phyloP scores from a whole-genome alignment of 192 early-diverging fungal genomes.

The Fimicolochytrium jonesii region DNA sequence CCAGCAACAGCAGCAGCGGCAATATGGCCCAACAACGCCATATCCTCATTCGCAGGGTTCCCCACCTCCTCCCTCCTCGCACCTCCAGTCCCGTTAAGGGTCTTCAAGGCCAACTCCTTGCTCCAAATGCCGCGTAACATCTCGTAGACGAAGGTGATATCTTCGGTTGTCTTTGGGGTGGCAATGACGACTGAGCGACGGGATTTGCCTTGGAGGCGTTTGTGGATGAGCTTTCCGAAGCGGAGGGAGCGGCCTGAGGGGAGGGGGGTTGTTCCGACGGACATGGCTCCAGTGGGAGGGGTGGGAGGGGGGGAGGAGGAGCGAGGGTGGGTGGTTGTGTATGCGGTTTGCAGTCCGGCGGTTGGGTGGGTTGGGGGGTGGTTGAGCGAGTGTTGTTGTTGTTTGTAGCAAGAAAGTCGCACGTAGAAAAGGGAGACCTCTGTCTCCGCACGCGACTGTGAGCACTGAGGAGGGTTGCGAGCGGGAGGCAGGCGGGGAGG shows the following conservation, averaged over 20 bases:
- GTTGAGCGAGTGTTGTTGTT: no score
- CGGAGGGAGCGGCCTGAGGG: constrained; percentile 16
- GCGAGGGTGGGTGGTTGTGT: no score
- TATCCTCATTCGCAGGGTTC: constrained; percentile 18
- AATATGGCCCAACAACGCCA: constrained; percentile 28
- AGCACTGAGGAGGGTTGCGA: no score
- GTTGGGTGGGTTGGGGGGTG: no score
- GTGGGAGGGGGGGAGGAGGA: no score
- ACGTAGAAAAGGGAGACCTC: no score
- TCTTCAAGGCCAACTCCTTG: neutral
- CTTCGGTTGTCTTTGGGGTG: constrained; percentile 6
- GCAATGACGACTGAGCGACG: constrained; percentile 23
- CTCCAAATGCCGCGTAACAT: neutral
- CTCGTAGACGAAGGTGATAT: constrained; percentile 4
- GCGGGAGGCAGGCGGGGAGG: no score
- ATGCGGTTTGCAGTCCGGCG: no score
- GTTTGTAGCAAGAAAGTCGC: no score
- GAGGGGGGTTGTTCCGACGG: neutral
- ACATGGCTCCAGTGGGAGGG: no score
- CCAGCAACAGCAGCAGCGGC: constrained; percentile 28
- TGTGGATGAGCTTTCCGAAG: constrained; percentile 20
- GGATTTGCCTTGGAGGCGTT: constrained; percentile 9
- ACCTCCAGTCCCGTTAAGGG: neutral
- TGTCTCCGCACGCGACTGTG: no score
- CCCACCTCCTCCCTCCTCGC: neutral